phyloP scores from a whole-genome alignment of 352 stramenopile genomes.

The Phytophthora hybrid region DNA sequence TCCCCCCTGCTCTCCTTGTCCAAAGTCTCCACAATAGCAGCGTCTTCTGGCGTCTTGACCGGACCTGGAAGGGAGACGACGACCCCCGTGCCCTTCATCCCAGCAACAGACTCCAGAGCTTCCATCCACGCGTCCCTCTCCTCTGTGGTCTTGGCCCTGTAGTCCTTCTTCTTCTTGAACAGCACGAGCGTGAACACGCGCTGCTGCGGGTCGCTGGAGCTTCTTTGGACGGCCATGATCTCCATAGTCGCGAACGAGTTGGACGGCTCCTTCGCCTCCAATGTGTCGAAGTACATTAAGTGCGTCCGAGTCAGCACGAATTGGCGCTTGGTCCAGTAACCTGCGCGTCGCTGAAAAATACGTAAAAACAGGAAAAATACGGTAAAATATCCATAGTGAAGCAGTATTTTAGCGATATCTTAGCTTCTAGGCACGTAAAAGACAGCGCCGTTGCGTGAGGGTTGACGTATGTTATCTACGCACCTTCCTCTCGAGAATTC shows the following conservation, averaged over 20 bases:
- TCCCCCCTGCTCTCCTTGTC: slow-evolving; percentile 24
- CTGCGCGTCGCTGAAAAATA: slow-evolving; percentile 60
- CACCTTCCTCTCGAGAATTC: slow-evolving; percentile 72
- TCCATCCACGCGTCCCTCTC: slow-evolving; percentile 78
- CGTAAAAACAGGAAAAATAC: slow-evolving; percentile 4
- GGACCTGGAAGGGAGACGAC: slow-evolving; percentile 1
- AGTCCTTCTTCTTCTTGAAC: slow-evolving; percentile 86
- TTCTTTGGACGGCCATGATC: slow-evolving; percentile 65
- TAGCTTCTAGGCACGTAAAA: slow-evolving; percentile 5
- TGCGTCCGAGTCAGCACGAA: slow-evolving; percentile 76
- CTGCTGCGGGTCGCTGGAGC: slow-evolving; percentile 47
- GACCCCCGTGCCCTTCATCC: slow-evolving; percentile 51
- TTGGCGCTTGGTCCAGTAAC: slow-evolving; percentile 84
- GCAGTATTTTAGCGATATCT: slow-evolving; percentile 18
- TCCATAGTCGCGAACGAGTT: slow-evolving; percentile 70
- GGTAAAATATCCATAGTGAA: neutral
- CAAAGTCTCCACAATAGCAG: neutral
- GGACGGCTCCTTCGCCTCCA: slow-evolving; percentile 48
- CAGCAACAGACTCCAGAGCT: slow-evolving; percentile 67
- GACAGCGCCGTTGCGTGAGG: neutral
- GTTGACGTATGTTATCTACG: neutral
- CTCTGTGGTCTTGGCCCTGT: slow-evolving; percentile 58
- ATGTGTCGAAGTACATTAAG: slow-evolving; percentile 75
- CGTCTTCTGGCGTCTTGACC: slow-evolving; percentile 22
- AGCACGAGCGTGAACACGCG: slow-evolving; percentile 66